phyloP scores from a whole-genome alignment of 2,329 filamentous ascomycete species.

The Aspergillus pseudotamarii region DNA sequence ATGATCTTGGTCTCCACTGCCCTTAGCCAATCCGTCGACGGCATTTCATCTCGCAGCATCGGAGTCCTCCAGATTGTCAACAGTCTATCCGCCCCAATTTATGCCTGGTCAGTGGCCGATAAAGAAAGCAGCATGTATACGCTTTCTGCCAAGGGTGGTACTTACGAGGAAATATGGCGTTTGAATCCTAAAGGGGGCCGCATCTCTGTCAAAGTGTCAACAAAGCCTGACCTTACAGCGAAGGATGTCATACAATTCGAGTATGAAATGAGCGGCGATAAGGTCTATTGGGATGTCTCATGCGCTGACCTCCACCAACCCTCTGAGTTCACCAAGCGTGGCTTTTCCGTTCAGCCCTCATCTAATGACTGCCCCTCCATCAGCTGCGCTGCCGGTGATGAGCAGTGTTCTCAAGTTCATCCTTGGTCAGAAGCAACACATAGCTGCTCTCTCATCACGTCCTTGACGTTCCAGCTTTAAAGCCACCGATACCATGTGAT shows the following conservation, averaged over 20 bases:
- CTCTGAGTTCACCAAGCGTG: conserved; percentile 37
- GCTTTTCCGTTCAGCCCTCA: conserved; percentile 34
- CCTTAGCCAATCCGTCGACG: background rate
- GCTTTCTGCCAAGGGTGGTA: conserved; percentile 27
- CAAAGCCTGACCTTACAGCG: background rate
- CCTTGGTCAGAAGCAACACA: background rate
- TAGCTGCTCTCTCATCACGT: background rate
- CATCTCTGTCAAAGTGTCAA: conserved; percentile 41
- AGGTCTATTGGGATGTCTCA: conserved; percentile 45
- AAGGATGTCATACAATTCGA: conserved; percentile 38
- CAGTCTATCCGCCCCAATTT: conserved; percentile 32
- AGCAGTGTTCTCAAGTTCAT: conserved; percentile 37
- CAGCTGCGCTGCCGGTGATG: conserved; percentile 35
- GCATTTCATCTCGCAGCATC: conserved; percentile 1
- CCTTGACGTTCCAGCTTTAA: background rate
- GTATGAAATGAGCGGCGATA: conserved; percentile 37
- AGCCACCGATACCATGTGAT: background rate
- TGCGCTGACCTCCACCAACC: conserved; percentile 37
- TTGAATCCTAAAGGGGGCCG: conserved; percentile 33
- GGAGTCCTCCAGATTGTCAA: conserved; percentile 36
- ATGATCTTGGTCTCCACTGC: background rate
- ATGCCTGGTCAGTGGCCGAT: conserved; percentile 37
- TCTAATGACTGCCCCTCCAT: conserved; percentile 33
- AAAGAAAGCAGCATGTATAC: conserved; percentile 28
- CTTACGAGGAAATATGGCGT: conserved; percentile 34